Conservation (phyloP, 164 flowering plant species). For the Paratinospora sagittata region DNA sequence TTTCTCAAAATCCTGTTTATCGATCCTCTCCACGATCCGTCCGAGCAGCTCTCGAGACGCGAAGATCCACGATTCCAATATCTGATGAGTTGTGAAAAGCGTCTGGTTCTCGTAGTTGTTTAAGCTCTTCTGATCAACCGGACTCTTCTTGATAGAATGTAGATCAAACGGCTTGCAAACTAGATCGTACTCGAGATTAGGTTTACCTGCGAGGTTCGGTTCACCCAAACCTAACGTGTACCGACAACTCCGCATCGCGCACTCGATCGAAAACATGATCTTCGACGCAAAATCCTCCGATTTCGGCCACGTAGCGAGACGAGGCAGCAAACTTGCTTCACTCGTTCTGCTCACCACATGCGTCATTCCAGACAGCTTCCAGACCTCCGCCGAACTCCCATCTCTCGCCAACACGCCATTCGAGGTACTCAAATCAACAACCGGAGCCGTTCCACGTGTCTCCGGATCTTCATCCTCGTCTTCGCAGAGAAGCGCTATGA, state of each 20-base stretch:
- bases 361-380: conserved; percentile 49
- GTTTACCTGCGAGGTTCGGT: conserved; percentile 71
- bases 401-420: conserved; percentile 45
- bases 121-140: conserved; percentile 26
- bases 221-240: conserved; percentile 90
- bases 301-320: conserved; percentile 71
- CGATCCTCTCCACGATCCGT: conserved; percentile 36
- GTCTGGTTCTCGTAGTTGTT: conserved; percentile 57
- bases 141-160: conserved; percentile 44
- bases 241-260: conserved; percentile 59
- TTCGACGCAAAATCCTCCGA: conserved; percentile 56
- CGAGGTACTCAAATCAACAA: conserved; percentile 41
- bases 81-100: conserved; percentile 58
- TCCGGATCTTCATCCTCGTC: conserved; percentile 36
- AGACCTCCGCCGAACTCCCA: conserved; percentile 66
- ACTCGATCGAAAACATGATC: conserved; percentile 58
- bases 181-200: conserved; percentile 67
- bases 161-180: conserved; percentile 66
- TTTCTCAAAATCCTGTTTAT: conserved; percentile 21
- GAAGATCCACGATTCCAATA: conserved; percentile 65
- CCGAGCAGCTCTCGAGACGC: conserved; percentile 34
- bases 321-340: conserved; percentile 73
- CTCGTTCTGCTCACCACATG: conserved; percentile 56
- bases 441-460: conserved; percentile 49
- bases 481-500: conserved; percentile 57